A percentile compares a stretch with the other conserved stretches of the same genome.
Conservation (phyloP, 2,329 filamentous ascomycete species). For the Exserohilum turcica region DNA sequence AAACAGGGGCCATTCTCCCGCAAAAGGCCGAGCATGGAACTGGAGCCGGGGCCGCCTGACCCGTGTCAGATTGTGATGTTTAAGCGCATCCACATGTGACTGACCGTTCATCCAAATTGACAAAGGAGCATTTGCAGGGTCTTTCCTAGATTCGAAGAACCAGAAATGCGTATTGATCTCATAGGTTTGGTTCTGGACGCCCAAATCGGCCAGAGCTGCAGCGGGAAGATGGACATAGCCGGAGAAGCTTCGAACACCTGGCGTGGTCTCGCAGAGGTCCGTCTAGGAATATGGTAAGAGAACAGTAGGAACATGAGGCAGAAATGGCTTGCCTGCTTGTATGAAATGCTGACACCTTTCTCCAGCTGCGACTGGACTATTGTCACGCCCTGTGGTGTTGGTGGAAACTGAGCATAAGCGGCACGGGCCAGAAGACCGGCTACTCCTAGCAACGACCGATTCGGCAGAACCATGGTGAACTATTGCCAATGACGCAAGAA, state of each 20-base stretch:
- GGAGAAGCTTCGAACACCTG: slow-evolving; percentile 61
- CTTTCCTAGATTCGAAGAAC: slow-evolving; percentile 66
- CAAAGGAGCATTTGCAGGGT: slow-evolving; percentile 61
- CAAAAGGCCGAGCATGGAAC: slow-evolving; percentile 43
- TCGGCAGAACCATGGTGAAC: slow-evolving; percentile 14
- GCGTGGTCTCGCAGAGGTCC: slow-evolving; percentile 62
- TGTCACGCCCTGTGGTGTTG: slow-evolving; percentile 45
- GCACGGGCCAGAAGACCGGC: slow-evolving; percentile 20
- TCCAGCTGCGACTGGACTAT: slow-evolving; percentile 48
- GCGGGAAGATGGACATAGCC: slow-evolving; percentile 65
- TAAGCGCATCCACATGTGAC: neutral
- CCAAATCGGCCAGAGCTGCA: slow-evolving; percentile 47
- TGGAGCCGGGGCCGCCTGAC: slow-evolving; percentile 59
- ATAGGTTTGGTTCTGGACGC: slow-evolving; percentile 46
- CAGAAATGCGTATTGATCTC: slow-evolving; percentile 66
- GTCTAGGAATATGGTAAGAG: slow-evolving; percentile 25
- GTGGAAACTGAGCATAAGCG: slow-evolving; percentile 47
- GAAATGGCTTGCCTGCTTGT: slow-evolving; percentile 49
- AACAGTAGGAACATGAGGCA: neutral
- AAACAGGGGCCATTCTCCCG: slow-evolving; percentile 60
- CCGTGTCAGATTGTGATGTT: neutral
- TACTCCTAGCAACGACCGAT: slow-evolving; percentile 18
- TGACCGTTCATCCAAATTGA: slow-evolving; percentile 63
- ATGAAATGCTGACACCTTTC: slow-evolving; percentile 50
- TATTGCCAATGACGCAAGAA: neutral